phyloP scores from a whole-genome alignment of 257 asterid species.

The Solanum medicagineum region DNA sequence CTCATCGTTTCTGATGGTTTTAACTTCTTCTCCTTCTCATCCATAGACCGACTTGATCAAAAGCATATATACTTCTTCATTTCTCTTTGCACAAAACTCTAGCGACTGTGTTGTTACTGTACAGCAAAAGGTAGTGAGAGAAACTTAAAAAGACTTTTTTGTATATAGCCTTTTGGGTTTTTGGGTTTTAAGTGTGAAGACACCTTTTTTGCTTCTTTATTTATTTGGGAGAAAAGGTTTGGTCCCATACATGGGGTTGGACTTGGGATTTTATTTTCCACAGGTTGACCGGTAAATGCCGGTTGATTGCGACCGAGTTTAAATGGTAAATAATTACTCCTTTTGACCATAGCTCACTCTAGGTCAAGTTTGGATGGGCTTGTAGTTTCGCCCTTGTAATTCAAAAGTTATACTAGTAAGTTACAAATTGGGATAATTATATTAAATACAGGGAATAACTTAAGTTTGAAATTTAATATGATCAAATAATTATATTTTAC shows the following conservation, averaged over 20 bases:
- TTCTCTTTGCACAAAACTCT: background rate
- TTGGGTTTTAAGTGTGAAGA: constrained; percentile 8
- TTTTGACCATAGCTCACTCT: background rate
- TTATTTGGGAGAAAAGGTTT: background rate
- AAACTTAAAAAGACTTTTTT: background rate
- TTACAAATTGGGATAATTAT: too few species aligned
- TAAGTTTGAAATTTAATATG: too few species aligned
- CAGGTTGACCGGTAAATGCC: constrained; percentile 49
- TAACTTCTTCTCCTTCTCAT: background rate
- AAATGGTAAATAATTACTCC: background rate
- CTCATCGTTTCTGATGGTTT: background rate
- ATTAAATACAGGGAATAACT: too few species aligned
- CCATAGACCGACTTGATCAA: constrained; percentile 14
- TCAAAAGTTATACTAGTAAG: too few species aligned
- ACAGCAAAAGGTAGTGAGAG: background rate
- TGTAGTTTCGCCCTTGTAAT: too few species aligned
- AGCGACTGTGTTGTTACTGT: background rate
- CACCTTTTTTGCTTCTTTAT: constrained; percentile 2
- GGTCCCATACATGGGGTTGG: background rate
- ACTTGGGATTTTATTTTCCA: background rate
- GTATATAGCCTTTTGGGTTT: background rate
- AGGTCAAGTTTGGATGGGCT: too few species aligned
- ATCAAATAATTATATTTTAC: too few species aligned
- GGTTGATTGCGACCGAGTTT: constrained; percentile 15
- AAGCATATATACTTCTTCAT: constrained; percentile 11